These are phyloP conservation scores for Vaccinium macrocarpon DNA, from an alignment of 148 eudicot genomes.

Conservation along the genomic window DNA sequence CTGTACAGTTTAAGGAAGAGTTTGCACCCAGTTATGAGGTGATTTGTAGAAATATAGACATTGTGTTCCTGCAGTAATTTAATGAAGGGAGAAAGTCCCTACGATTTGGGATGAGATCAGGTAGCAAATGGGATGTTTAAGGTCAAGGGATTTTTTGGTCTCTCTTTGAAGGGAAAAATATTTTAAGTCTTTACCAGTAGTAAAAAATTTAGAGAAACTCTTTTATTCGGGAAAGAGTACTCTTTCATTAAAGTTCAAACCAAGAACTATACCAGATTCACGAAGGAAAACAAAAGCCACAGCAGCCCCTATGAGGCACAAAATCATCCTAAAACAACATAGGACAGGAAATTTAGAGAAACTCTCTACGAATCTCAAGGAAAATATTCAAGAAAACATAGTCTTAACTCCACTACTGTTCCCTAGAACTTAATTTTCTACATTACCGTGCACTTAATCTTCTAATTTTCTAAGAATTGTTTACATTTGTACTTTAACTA, in stretches of 20 bases:
- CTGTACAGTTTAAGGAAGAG: slow-evolving; percentile 5
- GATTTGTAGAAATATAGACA: background rate
- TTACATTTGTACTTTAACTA: background rate
- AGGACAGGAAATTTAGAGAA: background rate
- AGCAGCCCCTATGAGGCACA: too few relatives aligned
- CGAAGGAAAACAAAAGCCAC: too few relatives aligned
- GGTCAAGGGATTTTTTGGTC: background rate
- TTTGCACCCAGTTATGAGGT: slow-evolving; percentile 24
- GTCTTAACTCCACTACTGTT: background rate
- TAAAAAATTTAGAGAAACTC: background rate
- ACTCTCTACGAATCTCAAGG: background rate
- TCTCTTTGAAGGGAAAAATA: background rate
- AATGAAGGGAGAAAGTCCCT: background rate
- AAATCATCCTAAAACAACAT: too few relatives aligned
- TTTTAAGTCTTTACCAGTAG: too few relatives aligned
- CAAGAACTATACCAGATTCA: too few relatives aligned
- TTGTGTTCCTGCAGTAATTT: background rate
- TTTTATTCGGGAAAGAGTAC: background rate
- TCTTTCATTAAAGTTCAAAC: too few relatives aligned
- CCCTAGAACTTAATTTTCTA: background rate
- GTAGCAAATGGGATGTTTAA: background rate
- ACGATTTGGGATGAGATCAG: background rate
- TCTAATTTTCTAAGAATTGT: background rate
- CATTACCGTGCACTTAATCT: background rate
- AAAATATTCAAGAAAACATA: background rate